Evolutionary conservation across 345 rosid genomes (phyloP).

Genomic region (Trapa incisa): DNA sequence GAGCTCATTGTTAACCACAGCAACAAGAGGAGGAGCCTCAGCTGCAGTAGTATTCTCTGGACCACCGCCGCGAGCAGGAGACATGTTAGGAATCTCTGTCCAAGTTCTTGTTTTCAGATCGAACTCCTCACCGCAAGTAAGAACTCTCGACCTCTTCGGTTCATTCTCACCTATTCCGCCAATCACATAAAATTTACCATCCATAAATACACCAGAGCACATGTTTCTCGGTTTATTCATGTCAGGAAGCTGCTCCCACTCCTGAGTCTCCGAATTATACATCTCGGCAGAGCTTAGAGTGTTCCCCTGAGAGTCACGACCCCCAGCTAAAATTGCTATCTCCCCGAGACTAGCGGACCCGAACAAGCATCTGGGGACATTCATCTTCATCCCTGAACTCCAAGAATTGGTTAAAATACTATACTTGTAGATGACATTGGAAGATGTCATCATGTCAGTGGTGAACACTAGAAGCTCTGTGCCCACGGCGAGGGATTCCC

Average conservation of each 20-base stretch:
- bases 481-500: slow-evolving; percentile 90
- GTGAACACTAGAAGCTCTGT: slow-evolving; percentile 88
- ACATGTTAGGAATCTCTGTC: slow-evolving; percentile 71
- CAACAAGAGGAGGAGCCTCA: slow-evolving; percentile 86
- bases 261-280: slow-evolving; percentile 78
- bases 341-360: slow-evolving; percentile 92
- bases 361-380: slow-evolving; percentile 77
- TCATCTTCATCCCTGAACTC: slow-evolving; percentile 69
- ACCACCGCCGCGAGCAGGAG: slow-evolving; percentile 45
- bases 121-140: slow-evolving; percentile 76
- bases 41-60: slow-evolving; percentile 52
- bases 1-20: slow-evolving; percentile 68
- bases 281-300: slow-evolving; percentile 61
- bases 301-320: slow-evolving; percentile 56
- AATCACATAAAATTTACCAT: slow-evolving; percentile 71
- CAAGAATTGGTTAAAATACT: slow-evolving; percentile 77
- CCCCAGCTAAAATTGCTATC: slow-evolving; percentile 80
- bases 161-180: slow-evolving; percentile 69
- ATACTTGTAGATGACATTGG: slow-evolving; percentile 75
- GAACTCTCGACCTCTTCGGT: slow-evolving; percentile 17
- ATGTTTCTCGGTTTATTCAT: slow-evolving; percentile 80
- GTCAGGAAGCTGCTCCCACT: slow-evolving; percentile 47
- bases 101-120: slow-evolving; percentile 58
- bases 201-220: slow-evolving; percentile 94
- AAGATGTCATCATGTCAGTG: slow-evolving; percentile 30